Conservation (phyloP, 2,329 filamentous ascomycete genomes). For the Sclerotinia borealis region DNA sequence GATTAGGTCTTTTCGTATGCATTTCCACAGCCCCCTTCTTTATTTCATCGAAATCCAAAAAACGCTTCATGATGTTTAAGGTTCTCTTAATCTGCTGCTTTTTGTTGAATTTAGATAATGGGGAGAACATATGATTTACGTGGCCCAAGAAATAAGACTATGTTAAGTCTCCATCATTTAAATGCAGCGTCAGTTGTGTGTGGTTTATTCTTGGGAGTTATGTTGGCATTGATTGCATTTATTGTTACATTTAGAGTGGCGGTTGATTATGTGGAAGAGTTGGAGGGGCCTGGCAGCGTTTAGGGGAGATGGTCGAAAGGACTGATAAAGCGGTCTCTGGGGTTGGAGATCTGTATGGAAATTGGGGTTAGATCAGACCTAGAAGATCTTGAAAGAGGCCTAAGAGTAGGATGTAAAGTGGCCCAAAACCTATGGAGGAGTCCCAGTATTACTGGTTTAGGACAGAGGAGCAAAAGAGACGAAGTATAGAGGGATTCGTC, state of each 20-base stretch:
- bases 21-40: not conserved
- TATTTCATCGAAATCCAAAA: not conserved
- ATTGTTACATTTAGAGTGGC: conserved; percentile 7
- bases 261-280: not conserved
- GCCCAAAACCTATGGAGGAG: not conserved
- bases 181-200: conserved; percentile 3
- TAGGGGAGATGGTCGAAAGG: not conserved
- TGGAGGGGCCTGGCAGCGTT: not conserved
- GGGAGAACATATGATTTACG: not conserved
- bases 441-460: too few relatives aligned
- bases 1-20: not conserved
- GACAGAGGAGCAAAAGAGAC: not conserved
- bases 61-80: not conserved
- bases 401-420: not conserved
- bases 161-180: conserved; percentile 5
- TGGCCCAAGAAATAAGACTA: not conserved
- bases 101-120: not conserved
- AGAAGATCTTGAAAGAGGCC: not conserved
- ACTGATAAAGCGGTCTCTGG: too few relatives aligned
- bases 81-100: not conserved
- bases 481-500: too few relatives aligned
- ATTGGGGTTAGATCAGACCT: not conserved
- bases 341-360: not conserved
- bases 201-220: conserved; percentile 5
- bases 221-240: not conserved